Conservation (phyloP, 2,329 filamentous ascomycete species). For the Coleophoma cylindrospora region DNA sequence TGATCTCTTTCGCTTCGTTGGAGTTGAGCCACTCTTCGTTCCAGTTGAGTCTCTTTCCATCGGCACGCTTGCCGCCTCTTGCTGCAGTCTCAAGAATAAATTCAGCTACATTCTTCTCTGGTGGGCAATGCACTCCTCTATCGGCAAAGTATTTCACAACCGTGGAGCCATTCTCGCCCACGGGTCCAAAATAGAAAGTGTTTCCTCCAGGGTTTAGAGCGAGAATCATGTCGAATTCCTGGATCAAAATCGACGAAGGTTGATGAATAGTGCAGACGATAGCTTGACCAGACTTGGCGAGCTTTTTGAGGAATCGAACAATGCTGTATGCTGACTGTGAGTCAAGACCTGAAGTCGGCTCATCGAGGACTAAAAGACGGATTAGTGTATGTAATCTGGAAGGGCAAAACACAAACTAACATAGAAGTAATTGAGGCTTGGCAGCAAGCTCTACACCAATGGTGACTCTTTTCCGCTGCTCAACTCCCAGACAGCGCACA, state of each 20-base stretch:
- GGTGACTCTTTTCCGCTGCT: conserved; percentile 49
- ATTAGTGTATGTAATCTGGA: too few species aligned
- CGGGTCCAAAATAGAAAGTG: conserved; percentile 69
- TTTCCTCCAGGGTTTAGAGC: conserved; percentile 62
- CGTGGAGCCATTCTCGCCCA: conserved; percentile 60
- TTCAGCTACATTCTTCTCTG: conserved; percentile 61
- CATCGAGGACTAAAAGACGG: conserved; percentile 57
- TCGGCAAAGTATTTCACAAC: conserved; percentile 65
- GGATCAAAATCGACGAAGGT: conserved; percentile 62
- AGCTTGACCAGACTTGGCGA: conserved; percentile 61
- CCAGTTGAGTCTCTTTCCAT: conserved; percentile 62
- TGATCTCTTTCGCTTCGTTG: conserved; percentile 50
- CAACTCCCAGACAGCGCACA: conserved; percentile 58
- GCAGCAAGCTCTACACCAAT: conserved; percentile 71
- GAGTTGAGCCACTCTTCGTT: conserved; percentile 70
- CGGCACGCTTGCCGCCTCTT: conserved; percentile 43
- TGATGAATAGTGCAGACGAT: conserved; percentile 74
- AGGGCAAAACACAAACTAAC: too few species aligned
- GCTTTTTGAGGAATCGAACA: conserved; percentile 63
- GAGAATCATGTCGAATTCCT: conserved; percentile 71
- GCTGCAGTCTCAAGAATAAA: conserved; percentile 63
- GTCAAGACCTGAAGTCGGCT: conserved; percentile 67
- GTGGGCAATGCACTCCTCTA: conserved; percentile 61
- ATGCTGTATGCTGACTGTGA: conserved; percentile 66
- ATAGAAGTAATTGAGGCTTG: conserved; percentile 53